Conservation (phyloP, 1,139 yeast species). For the Yamadazyma kanchanaburiensis region DNA sequence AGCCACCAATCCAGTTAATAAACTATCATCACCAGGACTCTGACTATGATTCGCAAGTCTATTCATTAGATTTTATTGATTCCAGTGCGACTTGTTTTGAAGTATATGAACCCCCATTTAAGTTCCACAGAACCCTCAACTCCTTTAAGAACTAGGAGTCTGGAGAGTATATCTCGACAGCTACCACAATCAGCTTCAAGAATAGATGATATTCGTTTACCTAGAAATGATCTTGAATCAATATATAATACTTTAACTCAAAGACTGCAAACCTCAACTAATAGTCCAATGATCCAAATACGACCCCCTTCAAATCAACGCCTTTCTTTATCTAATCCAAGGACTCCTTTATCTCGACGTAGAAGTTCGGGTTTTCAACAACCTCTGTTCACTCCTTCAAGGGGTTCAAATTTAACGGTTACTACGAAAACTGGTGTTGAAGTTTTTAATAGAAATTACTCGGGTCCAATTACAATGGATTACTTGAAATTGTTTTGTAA, state of each 20-base stretch:
- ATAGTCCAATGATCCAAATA: no score
- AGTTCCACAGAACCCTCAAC: constrained; percentile 8
- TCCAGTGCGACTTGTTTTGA: no score
- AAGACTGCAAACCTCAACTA: no score
- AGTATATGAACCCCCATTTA: not conserved
- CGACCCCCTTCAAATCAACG: no score
- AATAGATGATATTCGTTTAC: constrained; percentile 17
- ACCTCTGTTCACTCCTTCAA: no score
- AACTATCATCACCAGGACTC: constrained; percentile 22
- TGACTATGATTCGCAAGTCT: constrained; percentile 3
- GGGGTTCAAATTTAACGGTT: no score
- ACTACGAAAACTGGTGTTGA: no score
- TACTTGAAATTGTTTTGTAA: constrained; percentile 35
- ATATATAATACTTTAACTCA: constrained; percentile 1
- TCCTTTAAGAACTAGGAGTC: constrained; percentile 1
- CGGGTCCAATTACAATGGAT: constrained; percentile 40
- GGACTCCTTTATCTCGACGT: no score
- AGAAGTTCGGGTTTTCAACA: no score
- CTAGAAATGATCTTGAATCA: constrained; percentile 21
- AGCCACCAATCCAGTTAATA: constrained; percentile 65
- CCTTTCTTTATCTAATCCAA: no score
- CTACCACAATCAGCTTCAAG: constrained; percentile 6
- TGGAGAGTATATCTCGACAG: not conserved
- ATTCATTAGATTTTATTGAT: no score
- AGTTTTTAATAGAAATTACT: constrained; percentile 29